phyloP scores from a whole-genome alignment of 108 stramenopile genomes.

The Cylindrotheca closterium region DNA sequence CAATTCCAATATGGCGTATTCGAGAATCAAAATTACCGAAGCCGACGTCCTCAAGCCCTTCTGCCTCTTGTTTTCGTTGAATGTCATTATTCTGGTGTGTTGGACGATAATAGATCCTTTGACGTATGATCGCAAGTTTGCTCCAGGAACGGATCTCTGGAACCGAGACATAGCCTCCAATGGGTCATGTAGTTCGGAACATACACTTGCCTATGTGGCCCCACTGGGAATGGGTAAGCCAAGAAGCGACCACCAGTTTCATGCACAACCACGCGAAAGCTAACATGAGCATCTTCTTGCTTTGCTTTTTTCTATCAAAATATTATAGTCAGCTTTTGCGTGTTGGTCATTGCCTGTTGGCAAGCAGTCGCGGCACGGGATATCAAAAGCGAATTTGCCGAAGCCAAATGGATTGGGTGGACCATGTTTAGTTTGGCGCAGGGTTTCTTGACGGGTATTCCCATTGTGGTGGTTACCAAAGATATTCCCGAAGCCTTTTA shows the following conservation, averaged over 20 bases:
- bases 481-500: conserved; percentile 28
- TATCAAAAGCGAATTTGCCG: conserved; percentile 42
- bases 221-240: conserved; percentile 23
- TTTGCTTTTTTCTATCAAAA: too few relatives aligned
- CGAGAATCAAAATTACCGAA: conserved; percentile 28
- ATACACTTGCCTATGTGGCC: conserved; percentile 10
- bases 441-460: conserved; percentile 33
- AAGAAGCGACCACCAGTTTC: too few relatives aligned
- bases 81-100: conserved; percentile 32
- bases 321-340: conserved; percentile 22
- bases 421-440: conserved; percentile 31
- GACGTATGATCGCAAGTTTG: conserved; percentile 20
- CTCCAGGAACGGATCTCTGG: conserved; percentile 32
- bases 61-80: conserved; percentile 32
- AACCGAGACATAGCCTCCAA: conserved; percentile 30
- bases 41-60: conserved; percentile 56
- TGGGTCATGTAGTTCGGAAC: conserved; percentile 23
- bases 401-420: conserved; percentile 34
- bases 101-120: conserved; percentile 59
- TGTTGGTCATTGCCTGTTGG: conserved; percentile 29
- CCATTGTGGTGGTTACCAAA: conserved; percentile 22
- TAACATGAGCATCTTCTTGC: too few relatives aligned
- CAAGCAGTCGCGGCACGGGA: conserved; percentile 44
- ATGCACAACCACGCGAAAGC: too few relatives aligned
- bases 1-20: background rate